Evolutionary conservation across 2,329 filamentous ascomycete species (phyloP).

Genomic region (Cordyceps farinosa): DNA sequence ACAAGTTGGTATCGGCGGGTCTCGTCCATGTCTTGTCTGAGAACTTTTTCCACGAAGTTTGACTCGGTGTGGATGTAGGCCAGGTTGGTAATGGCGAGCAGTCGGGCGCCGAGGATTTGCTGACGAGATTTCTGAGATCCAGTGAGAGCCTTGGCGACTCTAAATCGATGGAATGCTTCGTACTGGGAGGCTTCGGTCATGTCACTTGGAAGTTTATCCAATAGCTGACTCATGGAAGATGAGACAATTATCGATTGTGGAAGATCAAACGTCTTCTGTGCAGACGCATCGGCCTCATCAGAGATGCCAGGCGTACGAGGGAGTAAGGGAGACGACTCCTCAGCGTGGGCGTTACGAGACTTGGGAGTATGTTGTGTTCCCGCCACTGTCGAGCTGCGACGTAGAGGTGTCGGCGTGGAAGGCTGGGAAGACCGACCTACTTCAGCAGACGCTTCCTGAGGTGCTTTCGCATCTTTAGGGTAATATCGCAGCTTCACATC

Average conservation of each 20-base stretch:
- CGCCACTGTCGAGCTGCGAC: constrained; percentile 60
- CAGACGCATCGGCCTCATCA: constrained; percentile 35
- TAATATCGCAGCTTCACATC: constrained; percentile 81
- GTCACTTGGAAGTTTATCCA: constrained; percentile 55
- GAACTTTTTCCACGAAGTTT: constrained; percentile 79
- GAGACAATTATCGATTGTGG: constrained; percentile 52
- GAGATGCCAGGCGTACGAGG: constrained; percentile 39
- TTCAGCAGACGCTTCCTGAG: constrained; percentile 24
- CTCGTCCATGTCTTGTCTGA: constrained; percentile 85
- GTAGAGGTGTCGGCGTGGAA: constrained; percentile 70
- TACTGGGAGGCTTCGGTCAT: constrained; percentile 73
- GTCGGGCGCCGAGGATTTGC: constrained; percentile 72
- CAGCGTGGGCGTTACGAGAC: constrained; percentile 29
- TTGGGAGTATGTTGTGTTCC: constrained; percentile 43
- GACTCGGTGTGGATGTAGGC: constrained; percentile 83
- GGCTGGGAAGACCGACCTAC: constrained; percentile 47
- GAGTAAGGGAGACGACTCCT: constrained; percentile 50
- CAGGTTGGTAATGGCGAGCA: constrained; percentile 85
- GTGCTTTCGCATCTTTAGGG: constrained; percentile 36
- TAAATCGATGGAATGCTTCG: constrained; percentile 78
- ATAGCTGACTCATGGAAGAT: constrained; percentile 52
- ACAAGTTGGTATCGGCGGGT: constrained; percentile 84
- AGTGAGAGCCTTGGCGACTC: constrained; percentile 76
- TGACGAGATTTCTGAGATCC: constrained; percentile 64
- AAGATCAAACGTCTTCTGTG: constrained; percentile 62